phyloP scores from a whole-genome alignment of 2,329 filamentous ascomycete genomes.

The Ophiostoma pallidulum region DNA sequence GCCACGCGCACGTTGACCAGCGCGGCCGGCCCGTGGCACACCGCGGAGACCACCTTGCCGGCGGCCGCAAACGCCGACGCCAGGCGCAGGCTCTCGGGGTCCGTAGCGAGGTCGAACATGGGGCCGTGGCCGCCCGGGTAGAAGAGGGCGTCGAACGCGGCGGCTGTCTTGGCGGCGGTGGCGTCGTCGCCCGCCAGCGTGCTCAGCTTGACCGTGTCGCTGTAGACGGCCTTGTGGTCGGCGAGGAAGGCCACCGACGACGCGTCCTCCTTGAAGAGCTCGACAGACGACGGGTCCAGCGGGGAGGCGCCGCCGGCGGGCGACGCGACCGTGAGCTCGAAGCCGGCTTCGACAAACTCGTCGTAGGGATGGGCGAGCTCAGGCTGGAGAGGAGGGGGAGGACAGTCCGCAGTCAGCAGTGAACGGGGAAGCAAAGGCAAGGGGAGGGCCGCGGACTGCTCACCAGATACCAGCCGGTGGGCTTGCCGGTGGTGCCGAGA shows the following conservation, averaged over 20 bases:
- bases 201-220: conserved; percentile 49
- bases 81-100: conserved; percentile 47
- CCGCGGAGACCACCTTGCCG: conserved; percentile 54
- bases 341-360: conserved; percentile 40
- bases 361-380: conserved; percentile 59
- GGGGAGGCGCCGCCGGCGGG: conserved; percentile 53
- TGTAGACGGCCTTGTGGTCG: conserved; percentile 50
- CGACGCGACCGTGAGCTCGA: conserved; percentile 49
- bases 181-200: conserved; percentile 40
- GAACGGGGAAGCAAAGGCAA: neutral
- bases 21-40: conserved; percentile 60
- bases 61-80: conserved; percentile 53
- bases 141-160: conserved; percentile 17
- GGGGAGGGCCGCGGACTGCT: neutral
- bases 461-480: conserved; percentile 65
- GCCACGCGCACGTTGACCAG: conserved; percentile 44
- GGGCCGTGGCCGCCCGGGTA: conserved; percentile 47
- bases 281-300: conserved; percentile 49
- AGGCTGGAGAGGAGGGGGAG: conserved; percentile 29
- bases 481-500: conserved; percentile 39
- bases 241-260: conserved; percentile 45
- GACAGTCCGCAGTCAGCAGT: neutral
- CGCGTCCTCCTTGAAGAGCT: conserved; percentile 44
- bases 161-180: conserved; percentile 19
- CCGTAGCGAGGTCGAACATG: conserved; percentile 57